phyloP scores from a whole-genome alignment of 805 yeast genomes.

The Wickerhamiella nectarea region DNA sequence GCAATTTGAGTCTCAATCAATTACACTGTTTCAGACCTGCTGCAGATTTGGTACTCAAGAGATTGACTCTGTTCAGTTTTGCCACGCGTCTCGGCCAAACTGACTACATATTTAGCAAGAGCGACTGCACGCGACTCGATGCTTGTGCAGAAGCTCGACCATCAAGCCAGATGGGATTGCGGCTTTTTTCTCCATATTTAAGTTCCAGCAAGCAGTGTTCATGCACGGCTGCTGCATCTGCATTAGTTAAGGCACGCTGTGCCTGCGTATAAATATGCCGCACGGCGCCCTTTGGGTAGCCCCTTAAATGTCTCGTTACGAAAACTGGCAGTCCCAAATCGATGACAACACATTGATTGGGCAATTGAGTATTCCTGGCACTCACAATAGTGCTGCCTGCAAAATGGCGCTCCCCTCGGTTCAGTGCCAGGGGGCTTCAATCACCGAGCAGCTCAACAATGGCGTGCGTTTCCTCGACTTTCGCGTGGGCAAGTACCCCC shows the following conservation, averaged over 20 bases:
- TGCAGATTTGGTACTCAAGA: too few relatives aligned
- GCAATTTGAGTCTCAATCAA: too few relatives aligned
- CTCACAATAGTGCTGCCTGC: slow-evolving; percentile 70
- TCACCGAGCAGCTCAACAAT: slow-evolving; percentile 48
- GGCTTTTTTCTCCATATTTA: too few relatives aligned
- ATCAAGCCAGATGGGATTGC: too few relatives aligned
- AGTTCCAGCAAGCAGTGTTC: too few relatives aligned
- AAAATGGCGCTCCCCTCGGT: slow-evolving; percentile 61
- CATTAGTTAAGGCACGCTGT: not conserved
- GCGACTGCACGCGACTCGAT: too few relatives aligned
- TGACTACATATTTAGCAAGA: too few relatives aligned
- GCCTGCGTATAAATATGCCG: not conserved
- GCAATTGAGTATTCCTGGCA: slow-evolving; percentile 59
- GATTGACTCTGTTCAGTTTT: too few relatives aligned
- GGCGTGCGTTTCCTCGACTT: slow-evolving; percentile 69
- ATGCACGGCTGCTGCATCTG: not conserved
- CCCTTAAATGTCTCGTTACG: slow-evolving; percentile 4
- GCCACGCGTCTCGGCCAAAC: too few relatives aligned
- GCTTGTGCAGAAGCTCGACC: too few relatives aligned
- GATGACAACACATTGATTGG: slow-evolving; percentile 39
- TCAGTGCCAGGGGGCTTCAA: slow-evolving; percentile 53
- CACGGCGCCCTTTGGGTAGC: not conserved
- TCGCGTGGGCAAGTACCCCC: slow-evolving; percentile 28
- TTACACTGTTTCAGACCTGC: too few relatives aligned
- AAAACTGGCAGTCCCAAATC: slow-evolving; percentile 42